A percentile compares a stretch with the other conserved stretches of the same genome.
Evolutionary conservation across 148 eudicot species (phyloP).

Genomic region (Cornus suecica): DNA sequence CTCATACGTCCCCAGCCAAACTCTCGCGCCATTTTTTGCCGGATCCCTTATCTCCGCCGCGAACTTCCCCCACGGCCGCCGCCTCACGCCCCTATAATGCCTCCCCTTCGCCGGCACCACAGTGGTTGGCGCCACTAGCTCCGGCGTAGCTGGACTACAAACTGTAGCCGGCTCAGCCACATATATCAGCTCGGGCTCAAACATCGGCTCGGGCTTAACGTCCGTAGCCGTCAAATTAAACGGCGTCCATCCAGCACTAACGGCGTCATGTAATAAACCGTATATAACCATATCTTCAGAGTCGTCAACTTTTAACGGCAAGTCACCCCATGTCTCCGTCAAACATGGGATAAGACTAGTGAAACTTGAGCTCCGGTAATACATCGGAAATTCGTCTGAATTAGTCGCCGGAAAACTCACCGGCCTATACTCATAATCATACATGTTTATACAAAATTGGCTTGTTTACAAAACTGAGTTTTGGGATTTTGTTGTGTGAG

Average conservation of each 20-base stretch:
- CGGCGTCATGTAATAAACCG: slow-evolving; percentile 39
- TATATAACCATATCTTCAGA: slow-evolving; percentile 45
- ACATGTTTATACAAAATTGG: not conserved
- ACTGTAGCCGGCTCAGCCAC: no score
- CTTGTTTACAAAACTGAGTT: not conserved
- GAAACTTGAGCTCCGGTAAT: slow-evolving; percentile 39
- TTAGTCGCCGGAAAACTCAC: slow-evolving; percentile 10
- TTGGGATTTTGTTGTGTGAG: not conserved
- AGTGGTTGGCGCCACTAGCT: not conserved
- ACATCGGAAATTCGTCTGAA: slow-evolving; percentile 16
- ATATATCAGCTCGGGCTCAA: no score
- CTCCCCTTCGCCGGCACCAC: slow-evolving; percentile 26
- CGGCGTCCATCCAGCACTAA: slow-evolving; percentile 46
- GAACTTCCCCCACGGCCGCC: slow-evolving; percentile 61
- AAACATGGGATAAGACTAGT: slow-evolving; percentile 24
- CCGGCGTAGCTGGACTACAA: no score
- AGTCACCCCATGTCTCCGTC: slow-evolving; percentile 48
- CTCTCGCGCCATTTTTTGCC: slow-evolving; percentile 59
- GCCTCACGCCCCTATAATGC: slow-evolving; percentile 55
- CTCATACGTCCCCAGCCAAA: slow-evolving; percentile 66
- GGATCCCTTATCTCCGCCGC: slow-evolving; percentile 66
- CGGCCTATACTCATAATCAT: not conserved
- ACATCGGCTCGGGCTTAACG: slow-evolving; percentile 26
- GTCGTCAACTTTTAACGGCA: slow-evolving; percentile 47
- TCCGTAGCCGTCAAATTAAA: slow-evolving; percentile 20